These are phyloP conservation scores for Populus davidiana DNA, from an alignment of 345 rosid genomes.

Conservation along the genomic window DNA sequence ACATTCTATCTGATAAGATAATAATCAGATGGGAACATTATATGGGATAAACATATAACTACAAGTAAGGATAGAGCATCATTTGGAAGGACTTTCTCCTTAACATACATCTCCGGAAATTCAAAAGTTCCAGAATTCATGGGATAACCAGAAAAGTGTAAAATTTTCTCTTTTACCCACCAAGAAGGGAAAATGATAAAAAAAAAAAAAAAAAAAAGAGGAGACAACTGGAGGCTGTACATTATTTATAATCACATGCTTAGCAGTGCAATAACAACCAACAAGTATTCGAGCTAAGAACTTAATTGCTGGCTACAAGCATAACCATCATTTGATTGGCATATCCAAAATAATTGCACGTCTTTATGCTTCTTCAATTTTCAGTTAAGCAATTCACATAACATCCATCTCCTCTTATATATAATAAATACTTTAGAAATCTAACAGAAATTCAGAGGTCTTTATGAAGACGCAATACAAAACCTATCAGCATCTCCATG, in stretches of 20 bases:
- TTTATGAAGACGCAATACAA: neutral
- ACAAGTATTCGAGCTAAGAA: neutral
- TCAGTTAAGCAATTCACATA: neutral
- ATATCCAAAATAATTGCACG: neutral
- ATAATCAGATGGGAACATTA: neutral
- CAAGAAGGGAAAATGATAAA: neutral
- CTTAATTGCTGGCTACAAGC: constrained; percentile 1
- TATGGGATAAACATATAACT: neutral
- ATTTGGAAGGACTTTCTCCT: neutral
- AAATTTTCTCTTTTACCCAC: neutral
- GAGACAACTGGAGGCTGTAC: neutral
- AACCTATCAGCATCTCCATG: neutral
- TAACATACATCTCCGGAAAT: neutral
- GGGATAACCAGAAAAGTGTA: neutral
- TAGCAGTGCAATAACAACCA: neutral
- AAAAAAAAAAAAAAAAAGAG: no score
- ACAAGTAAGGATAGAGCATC: neutral
- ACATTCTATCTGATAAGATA: neutral
- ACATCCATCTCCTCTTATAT: neutral
- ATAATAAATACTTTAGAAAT: neutral
- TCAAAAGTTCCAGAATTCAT: neutral
- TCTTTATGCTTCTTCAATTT: neutral
- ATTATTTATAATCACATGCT: neutral
- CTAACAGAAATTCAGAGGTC: neutral
- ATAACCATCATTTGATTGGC: constrained; percentile 3